A percentile compares a stretch with the other conserved stretches of the same genome.
phyloP scores from a whole-genome alignment of 495 filamentous ascomycete genomes.

The Pseudomonodictys pantanalensis region DNA sequence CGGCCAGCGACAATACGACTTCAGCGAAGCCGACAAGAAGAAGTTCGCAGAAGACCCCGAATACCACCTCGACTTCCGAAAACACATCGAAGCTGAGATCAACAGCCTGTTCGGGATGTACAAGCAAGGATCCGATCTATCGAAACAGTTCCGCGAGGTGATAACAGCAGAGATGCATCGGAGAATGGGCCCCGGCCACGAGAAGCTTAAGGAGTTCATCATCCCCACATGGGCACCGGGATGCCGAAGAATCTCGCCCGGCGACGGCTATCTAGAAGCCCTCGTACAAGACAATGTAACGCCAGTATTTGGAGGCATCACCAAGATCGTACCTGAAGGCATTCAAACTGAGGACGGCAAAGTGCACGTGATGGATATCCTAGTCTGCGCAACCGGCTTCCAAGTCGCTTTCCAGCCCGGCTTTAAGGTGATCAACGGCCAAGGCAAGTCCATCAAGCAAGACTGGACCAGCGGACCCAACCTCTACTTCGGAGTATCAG shows the following conservation, averaged over 20 bases:
- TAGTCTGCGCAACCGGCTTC: slow-evolving; percentile 38
- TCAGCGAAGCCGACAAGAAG: slow-evolving; percentile 40
- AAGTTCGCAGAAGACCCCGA: slow-evolving; percentile 38
- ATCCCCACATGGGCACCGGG: slow-evolving; percentile 38
- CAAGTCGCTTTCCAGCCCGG: slow-evolving; percentile 33
- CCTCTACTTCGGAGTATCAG: slow-evolving; percentile 36
- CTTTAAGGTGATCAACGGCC: slow-evolving; percentile 28
- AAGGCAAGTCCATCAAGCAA: slow-evolving; percentile 32
- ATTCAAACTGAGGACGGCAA: slow-evolving; percentile 30
- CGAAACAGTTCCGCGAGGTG: slow-evolving; percentile 30
- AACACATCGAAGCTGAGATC: slow-evolving; percentile 37
- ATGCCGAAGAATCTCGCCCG: slow-evolving; percentile 32
- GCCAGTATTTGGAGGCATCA: slow-evolving; percentile 28
- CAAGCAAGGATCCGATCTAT: slow-evolving; percentile 32
- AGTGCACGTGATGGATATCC: slow-evolving; percentile 34
- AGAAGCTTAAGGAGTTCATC: slow-evolving; percentile 40
- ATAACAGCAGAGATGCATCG: slow-evolving; percentile 36
- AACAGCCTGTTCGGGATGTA: slow-evolving; percentile 42
- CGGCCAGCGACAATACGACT: slow-evolving; percentile 35
- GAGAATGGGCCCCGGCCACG: slow-evolving; percentile 36
- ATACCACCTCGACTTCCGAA: slow-evolving; percentile 38
- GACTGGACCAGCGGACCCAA: slow-evolving; percentile 32
- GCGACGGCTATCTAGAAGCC: slow-evolving; percentile 38
- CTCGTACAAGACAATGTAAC: slow-evolving; percentile 32
- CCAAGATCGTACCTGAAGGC: slow-evolving; percentile 28